phyloP scores from a whole-genome alignment of 495 filamentous ascomycete genomes.

The Aspergillus panamensis region DNA sequence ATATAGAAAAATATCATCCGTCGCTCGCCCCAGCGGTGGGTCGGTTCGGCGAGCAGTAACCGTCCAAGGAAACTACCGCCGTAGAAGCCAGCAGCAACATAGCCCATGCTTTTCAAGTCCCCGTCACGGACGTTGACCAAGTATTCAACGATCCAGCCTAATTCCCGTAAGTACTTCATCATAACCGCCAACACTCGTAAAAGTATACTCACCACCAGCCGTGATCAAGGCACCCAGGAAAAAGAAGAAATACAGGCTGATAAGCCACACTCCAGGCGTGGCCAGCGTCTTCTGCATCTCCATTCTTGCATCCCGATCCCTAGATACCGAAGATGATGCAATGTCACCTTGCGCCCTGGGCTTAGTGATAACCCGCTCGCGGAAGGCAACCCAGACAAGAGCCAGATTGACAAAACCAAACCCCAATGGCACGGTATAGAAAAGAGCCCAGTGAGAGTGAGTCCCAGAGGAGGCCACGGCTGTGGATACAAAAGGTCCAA shows the following conservation, averaged over 20 bases:
- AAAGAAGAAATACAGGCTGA: constrained; percentile 36
- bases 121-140: constrained; percentile 30
- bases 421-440: constrained; percentile 28
- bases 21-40: constrained; percentile 29
- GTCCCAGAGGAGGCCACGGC: constrained; percentile 27
- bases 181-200: not conserved
- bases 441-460: constrained; percentile 25
- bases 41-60: constrained; percentile 28
- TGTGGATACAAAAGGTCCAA: constrained; percentile 29
- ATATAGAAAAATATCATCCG: constrained; percentile 32
- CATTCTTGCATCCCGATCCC: constrained; percentile 8
- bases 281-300: constrained; percentile 28
- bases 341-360: not conserved
- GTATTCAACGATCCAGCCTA: constrained; percentile 36
- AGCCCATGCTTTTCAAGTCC: constrained; percentile 32
- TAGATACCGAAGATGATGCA: not conserved
- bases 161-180: not conserved
- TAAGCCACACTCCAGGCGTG: constrained; percentile 27
- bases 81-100: constrained; percentile 30
- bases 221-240: constrained; percentile 31
- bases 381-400: constrained; percentile 23
- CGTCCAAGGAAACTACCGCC: constrained; percentile 30
- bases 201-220: constrained; percentile 24
- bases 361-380: constrained; percentile 20
- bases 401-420: constrained; percentile 25